phyloP scores from a whole-genome alignment of 1,284 basidiomycete species.

The Schizophyllum commune region DNA sequence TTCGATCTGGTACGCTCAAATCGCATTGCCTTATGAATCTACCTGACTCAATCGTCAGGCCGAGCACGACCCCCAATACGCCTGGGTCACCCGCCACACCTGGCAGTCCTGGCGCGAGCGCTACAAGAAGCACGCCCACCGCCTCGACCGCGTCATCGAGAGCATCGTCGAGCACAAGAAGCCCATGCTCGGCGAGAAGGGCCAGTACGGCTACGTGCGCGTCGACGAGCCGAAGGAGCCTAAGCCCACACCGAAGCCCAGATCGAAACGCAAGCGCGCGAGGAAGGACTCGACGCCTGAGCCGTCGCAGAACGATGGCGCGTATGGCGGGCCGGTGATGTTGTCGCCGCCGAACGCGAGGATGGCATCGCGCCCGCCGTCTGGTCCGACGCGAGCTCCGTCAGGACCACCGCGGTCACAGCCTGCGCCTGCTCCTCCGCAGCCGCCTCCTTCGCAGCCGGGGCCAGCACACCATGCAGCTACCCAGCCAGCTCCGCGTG shows the following conservation, averaged over 20 bases:
- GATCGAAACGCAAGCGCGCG: constrained; percentile 20
- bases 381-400: not conserved
- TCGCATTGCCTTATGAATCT: too few relatives aligned
- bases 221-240: constrained; percentile 52
- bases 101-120: constrained; percentile 84
- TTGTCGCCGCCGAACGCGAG: not conserved
- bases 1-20: constrained; percentile 36
- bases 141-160: constrained; percentile 56
- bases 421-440: too few relatives aligned
- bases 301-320: constrained; percentile 14
- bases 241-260: constrained; percentile 47
- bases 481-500: constrained; percentile 1
- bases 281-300: constrained; percentile 18
- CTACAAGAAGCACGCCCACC: constrained; percentile 69
- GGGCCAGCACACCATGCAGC: constrained; percentile 1
- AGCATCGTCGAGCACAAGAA: constrained; percentile 61
- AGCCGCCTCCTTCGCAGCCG: constrained; percentile 1
- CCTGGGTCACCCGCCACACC: constrained; percentile 74
- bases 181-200: constrained; percentile 58
- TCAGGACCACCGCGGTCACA: not conserved
- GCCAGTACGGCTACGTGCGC: constrained; percentile 71
- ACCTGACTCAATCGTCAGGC: too few relatives aligned
- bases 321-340: constrained; percentile 6
- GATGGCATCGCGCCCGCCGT: not conserved
- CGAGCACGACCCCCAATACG: constrained; percentile 54